phyloP scores from a whole-genome alignment of 805 yeast genomes.

The Nakazawaea sp. region DNA sequence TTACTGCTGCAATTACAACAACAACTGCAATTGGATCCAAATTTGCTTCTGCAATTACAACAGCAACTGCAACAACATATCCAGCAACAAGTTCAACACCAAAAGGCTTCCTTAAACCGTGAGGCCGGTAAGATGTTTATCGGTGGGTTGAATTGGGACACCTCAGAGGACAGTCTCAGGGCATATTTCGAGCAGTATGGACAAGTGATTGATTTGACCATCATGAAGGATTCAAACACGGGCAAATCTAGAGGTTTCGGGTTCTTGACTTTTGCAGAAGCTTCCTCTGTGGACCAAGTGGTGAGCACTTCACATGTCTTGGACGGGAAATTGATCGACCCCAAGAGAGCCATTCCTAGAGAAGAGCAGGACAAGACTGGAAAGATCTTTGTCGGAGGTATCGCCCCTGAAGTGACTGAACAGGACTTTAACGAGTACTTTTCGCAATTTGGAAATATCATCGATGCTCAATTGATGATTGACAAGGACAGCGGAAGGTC shows the following conservation, averaged over 20 bases:
- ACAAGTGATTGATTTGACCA: conserved; percentile 78
- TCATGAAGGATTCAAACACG: conserved; percentile 83
- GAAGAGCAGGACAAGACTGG: conserved; percentile 97
- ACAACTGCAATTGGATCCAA: conserved; percentile 11
- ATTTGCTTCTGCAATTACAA: conserved; percentile 15
- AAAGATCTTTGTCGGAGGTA: conserved; percentile 95
- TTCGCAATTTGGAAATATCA: conserved; percentile 75
- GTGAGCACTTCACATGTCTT: conserved; percentile 79
- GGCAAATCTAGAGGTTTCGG: conserved; percentile 96
- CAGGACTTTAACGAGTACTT: conserved; percentile 83
- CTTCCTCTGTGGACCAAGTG: conserved; percentile 82
- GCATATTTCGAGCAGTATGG: conserved; percentile 86
- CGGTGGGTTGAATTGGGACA: conserved; percentile 98
- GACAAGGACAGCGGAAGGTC: conserved; percentile 97
- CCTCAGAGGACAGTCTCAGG: conserved; percentile 80
- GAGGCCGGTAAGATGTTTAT: conserved; percentile 78
- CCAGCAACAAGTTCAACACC: conserved; percentile 13
- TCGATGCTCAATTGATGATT: conserved; percentile 95
- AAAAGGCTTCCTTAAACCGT: conserved; percentile 8
- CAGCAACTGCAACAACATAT: conserved; percentile 17
- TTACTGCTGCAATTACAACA: conserved; percentile 13
- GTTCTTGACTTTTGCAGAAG: conserved; percentile 76
- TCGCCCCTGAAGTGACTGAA: conserved; percentile 89
- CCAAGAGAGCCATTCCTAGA: conserved; percentile 94
- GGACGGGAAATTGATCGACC: conserved; percentile 95